phyloP scores from a whole-genome alignment of 345 rosid species.

The Heritiera fomes region DNA sequence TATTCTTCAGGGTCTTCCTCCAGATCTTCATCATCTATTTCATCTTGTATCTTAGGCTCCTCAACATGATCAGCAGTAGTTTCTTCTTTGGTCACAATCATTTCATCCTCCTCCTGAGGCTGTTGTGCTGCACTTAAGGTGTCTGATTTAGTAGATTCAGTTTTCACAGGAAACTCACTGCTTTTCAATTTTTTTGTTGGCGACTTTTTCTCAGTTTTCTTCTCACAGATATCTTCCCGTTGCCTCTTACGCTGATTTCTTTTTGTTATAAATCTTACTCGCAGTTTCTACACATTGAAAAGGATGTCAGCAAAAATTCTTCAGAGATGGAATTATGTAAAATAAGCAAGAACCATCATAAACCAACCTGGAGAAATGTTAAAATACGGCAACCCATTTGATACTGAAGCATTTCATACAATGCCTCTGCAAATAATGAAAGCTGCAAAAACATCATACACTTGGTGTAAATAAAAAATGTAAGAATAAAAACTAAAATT shows the following conservation, averaged over 20 bases:
- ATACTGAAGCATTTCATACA: slow-evolving; percentile 92
- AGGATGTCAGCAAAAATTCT: slow-evolving; percentile 1
- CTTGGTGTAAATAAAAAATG: slow-evolving; percentile 9
- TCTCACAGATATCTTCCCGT: slow-evolving; percentile 52
- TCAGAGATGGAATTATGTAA: slow-evolving; percentile 12
- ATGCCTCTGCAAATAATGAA: slow-evolving; percentile 87
- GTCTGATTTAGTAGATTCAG: slow-evolving; percentile 37
- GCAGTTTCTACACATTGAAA: slow-evolving; percentile 56
- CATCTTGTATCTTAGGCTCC: slow-evolving; percentile 42
- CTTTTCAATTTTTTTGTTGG: slow-evolving; percentile 58
- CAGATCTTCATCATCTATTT: slow-evolving; percentile 42
- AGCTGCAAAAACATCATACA: slow-evolving; percentile 50
- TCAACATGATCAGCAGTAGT: slow-evolving; percentile 37
- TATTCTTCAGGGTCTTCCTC: slow-evolving; percentile 67
- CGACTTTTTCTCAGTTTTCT: slow-evolving; percentile 43
- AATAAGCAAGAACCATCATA: slow-evolving; percentile 3
- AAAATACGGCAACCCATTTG: slow-evolving; percentile 89
- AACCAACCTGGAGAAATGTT: slow-evolving; percentile 78
- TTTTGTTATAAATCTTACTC: slow-evolving; percentile 55
- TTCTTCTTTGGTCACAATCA: slow-evolving; percentile 35
- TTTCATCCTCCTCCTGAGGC: slow-evolving; percentile 42
- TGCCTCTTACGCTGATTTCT: slow-evolving; percentile 82
- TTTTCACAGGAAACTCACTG: slow-evolving; percentile 49
- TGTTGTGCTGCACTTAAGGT: slow-evolving; percentile 32
- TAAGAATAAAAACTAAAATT: not conserved